phyloP scores from a whole-genome alignment of 345 rosid genomes.

The Anastatica hierochuntica region DNA sequence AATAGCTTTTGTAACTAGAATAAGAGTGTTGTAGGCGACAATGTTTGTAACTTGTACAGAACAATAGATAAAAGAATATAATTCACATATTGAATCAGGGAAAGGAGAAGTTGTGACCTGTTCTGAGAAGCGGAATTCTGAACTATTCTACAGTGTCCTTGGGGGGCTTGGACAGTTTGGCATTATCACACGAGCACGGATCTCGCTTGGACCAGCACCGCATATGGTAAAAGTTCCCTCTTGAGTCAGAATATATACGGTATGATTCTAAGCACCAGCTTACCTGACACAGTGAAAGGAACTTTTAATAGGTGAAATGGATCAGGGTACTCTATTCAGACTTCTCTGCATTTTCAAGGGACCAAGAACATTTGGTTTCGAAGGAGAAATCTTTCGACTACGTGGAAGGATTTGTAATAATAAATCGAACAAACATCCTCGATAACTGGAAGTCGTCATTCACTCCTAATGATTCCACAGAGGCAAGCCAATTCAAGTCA shows the following conservation, averaged over 20 bases:
- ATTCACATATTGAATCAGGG: slow-evolving; percentile 39
- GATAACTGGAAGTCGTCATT: slow-evolving; percentile 83
- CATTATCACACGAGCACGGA: slow-evolving; percentile 72
- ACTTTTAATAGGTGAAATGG: slow-evolving; percentile 72
- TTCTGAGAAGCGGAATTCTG: slow-evolving; percentile 63
- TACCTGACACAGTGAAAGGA: slow-evolving; percentile 9
- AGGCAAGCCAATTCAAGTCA: slow-evolving; percentile 61
- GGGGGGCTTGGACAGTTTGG: slow-evolving; percentile 99
- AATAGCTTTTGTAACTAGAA: not conserved
- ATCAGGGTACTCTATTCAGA: slow-evolving; percentile 79
- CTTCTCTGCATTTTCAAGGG: slow-evolving; percentile 60
- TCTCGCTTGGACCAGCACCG: slow-evolving; percentile 61
- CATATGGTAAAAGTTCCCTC: slow-evolving; percentile 42
- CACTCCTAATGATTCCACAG: slow-evolving; percentile 52
- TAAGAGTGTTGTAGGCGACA: slow-evolving; percentile 1
- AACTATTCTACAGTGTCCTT: slow-evolving; percentile 76
- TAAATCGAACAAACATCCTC: slow-evolving; percentile 70
- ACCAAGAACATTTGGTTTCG: slow-evolving; percentile 77
- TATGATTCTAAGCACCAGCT: slow-evolving; percentile 7
- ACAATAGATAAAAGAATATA: not conserved
- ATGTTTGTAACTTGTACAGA: slow-evolving; percentile 7
- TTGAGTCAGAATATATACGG: not conserved
- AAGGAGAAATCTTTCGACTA: slow-evolving; percentile 57
- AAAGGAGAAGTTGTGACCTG: slow-evolving; percentile 77
- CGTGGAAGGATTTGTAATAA: slow-evolving; percentile 77